Base-by-base conservation (phyloP, 352 stramenopile species). In the Blastocystis sp. region DNA sequence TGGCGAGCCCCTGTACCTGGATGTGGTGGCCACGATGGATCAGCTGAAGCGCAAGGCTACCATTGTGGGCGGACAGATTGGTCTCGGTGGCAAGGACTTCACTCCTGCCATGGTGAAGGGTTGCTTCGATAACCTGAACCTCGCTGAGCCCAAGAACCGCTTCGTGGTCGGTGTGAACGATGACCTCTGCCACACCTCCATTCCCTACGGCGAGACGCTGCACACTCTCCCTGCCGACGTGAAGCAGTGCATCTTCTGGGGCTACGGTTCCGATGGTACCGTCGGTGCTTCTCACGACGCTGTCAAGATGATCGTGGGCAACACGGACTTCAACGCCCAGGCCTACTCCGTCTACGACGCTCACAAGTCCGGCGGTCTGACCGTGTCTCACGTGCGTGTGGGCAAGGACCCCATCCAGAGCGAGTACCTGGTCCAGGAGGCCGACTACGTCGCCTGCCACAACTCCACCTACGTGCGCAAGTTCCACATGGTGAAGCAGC, bases 181-280 rank as follows among this genome's bases (percentile, higher is more conserved):
- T 89, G 91, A 92, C 91, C 87, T 93, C 7, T 92, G 90, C 54
- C 77, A 92, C 89, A 81, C 92, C 2, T 92, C 89, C 34, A 76
- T 93, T n/a, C 69, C 88, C 61, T 59, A 92, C 6, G 90, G 90
- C 34, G 90, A 89, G 60, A 70, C 79, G 24, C 90, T 95, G 21
- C 92, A 90, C 45, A 91, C 90, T 45, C 87, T 93, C 61, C 40
- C 76, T 57, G 87, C 89, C 42, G 90, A 92, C 89, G 92, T 93
- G 10, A 96, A 94, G 78, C 93, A 97, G 89, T 96, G 93, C 90
- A 91, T 97, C 68, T 94, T 97, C 89, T 96, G 92, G 90, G 93
- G 93, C 57, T 95, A 94, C 89, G 93, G 94, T 57, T 93, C 92
- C 65, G 90, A 94, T 48, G 91, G 92, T 28, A 93, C 91, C 59